Conservation (phyloP, 1,284 basidiomycete species). For the Sporisorium graminicola region DNA sequence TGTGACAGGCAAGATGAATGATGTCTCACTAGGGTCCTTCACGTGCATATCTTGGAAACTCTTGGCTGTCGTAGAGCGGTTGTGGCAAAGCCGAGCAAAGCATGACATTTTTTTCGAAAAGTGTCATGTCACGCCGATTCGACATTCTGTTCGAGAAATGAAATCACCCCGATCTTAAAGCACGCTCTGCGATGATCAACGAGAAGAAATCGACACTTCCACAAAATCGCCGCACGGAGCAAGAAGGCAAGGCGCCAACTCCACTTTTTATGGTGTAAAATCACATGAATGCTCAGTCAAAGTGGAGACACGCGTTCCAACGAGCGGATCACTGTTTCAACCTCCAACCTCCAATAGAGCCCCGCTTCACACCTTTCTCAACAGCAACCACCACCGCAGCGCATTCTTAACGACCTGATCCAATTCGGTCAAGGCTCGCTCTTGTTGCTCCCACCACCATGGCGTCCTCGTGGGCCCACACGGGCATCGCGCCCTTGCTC, state of each 20-base stretch:
- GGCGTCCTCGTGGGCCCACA: slow-evolving; percentile 43
- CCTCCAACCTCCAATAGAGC: too few relatives aligned
- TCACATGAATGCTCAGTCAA: neutral
- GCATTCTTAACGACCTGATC: too few relatives aligned
- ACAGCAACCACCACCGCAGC: neutral
- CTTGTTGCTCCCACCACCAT: slow-evolving; percentile 33
- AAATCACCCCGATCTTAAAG: neutral
- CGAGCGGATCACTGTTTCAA: neutral
- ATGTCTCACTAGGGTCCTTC: neutral
- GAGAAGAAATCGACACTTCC: neutral
- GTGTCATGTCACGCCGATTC: neutral
- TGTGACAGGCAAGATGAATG: neutral
- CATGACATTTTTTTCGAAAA: neutral
- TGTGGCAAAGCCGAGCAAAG: too few relatives aligned
- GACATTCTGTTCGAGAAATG: neutral
- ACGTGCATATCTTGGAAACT: neutral
- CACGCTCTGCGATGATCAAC: neutral
- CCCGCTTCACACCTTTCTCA: neutral
- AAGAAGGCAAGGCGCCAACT: neutral
- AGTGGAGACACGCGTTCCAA: neutral
- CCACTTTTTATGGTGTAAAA: neutral
- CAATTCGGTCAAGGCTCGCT: too few relatives aligned
- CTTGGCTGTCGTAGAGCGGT: neutral
- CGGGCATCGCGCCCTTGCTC: slow-evolving; percentile 56
- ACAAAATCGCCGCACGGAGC: neutral